Conservation (phyloP, 2,329 filamentous ascomycete genomes). For the Clathrospora elynae region DNA sequence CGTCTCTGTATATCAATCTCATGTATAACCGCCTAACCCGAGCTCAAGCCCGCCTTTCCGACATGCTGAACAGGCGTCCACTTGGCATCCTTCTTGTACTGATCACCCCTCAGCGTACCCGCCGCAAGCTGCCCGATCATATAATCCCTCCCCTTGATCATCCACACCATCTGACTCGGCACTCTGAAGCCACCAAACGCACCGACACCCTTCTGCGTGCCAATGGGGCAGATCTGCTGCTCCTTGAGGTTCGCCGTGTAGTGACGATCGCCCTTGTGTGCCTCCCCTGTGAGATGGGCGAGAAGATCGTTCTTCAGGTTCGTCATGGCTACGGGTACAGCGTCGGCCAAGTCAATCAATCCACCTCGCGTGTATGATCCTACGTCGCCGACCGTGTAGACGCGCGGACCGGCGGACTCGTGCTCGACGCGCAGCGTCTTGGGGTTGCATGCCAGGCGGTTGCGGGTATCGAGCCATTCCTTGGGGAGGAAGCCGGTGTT, state of each 20-base stretch:
- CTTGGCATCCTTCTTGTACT: conserved; percentile 45
- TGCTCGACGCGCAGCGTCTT: conserved; percentile 54
- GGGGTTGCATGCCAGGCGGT: conserved; percentile 57
- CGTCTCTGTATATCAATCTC: background rate
- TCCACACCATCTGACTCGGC: conserved; percentile 50
- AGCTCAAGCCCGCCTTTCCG: conserved; percentile 31
- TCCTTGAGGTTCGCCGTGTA: conserved; percentile 43
- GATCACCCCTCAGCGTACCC: conserved; percentile 35
- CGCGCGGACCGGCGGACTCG: conserved; percentile 48
- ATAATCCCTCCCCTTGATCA: conserved; percentile 53
- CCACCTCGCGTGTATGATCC: conserved; percentile 53
- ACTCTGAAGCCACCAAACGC: conserved; percentile 46
- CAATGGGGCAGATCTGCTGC: conserved; percentile 45
- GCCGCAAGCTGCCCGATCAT: conserved; percentile 38
- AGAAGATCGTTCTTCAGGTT: conserved; percentile 57
- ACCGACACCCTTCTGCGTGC: conserved; percentile 47
- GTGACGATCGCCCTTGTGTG: conserved; percentile 37
- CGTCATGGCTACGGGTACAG: conserved; percentile 51
- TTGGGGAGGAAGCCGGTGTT: conserved; percentile 60
- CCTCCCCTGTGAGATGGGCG: conserved; percentile 33
- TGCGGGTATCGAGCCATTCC: conserved; percentile 55
- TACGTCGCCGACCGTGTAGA: conserved; percentile 59
- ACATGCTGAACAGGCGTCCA: conserved; percentile 38
- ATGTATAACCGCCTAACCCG: conserved; percentile 15
- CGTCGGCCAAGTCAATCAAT: conserved; percentile 50